Evolutionary conservation across 2,329 filamentous ascomycete species (phyloP).

Genomic region (Endoconidiophora laricicola): DNA sequence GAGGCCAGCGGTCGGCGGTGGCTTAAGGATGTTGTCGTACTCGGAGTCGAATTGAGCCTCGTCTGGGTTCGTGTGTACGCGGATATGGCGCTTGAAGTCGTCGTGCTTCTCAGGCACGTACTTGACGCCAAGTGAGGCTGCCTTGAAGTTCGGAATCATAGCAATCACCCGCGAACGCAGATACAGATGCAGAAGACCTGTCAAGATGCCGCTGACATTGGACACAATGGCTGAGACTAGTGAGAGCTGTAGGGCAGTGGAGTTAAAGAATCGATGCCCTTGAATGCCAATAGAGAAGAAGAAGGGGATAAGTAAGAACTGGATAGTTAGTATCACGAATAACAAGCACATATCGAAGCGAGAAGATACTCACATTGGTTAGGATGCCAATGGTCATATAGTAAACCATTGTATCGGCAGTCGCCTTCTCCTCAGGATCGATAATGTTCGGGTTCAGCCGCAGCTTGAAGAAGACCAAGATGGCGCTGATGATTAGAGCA

Average conservation of each 20-base stretch:
- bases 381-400: slow-evolving; percentile 41
- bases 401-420: slow-evolving; percentile 54
- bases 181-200: slow-evolving; percentile 49
- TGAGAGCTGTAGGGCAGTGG: slow-evolving; percentile 31
- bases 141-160: not conserved
- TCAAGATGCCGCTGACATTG: slow-evolving; percentile 49
- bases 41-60: not conserved
- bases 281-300: slow-evolving; percentile 40
- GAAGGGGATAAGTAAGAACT: slow-evolving; percentile 46
- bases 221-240: slow-evolving; percentile 50
- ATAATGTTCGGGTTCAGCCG: slow-evolving; percentile 32
- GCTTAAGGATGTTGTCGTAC: slow-evolving; percentile 6
- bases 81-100: slow-evolving; percentile 8
- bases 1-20: slow-evolving; percentile 6
- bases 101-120: slow-evolving; percentile 6
- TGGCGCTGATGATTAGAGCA: slow-evolving; percentile 32
- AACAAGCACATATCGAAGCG: not conserved
- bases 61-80: slow-evolving; percentile 3
- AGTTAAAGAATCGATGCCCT: slow-evolving; percentile 21
- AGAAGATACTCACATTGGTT: slow-evolving; percentile 33
- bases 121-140: not conserved
- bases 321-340: not conserved
- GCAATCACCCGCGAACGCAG: slow-evolving; percentile 45
- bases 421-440: slow-evolving; percentile 41
- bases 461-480: slow-evolving; percentile 40